These are phyloP conservation scores for Plantago lanceolata DNA, from an alignment of 305 asterid genomes.

Conservation along the genomic window DNA sequence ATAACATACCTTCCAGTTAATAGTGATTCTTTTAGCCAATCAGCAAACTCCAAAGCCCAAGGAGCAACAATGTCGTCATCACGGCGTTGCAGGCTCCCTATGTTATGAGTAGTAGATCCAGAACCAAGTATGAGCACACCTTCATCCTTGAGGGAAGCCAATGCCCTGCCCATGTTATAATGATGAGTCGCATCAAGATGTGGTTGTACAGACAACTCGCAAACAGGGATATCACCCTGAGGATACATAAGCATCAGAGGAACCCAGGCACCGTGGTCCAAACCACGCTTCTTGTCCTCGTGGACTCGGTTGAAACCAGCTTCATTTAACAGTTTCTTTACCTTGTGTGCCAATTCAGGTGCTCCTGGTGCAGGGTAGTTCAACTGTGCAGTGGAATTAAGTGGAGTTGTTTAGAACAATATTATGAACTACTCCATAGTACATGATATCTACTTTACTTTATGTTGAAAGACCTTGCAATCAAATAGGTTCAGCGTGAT, in stretches of 20 bases:
- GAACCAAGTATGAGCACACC: constrained; percentile 81
- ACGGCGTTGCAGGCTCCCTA: constrained; percentile 31
- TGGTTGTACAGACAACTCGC: constrained; percentile 75
- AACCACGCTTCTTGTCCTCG: constrained; percentile 60
- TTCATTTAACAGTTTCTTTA: constrained; percentile 49
- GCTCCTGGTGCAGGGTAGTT: constrained; percentile 84
- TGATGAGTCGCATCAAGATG: constrained; percentile 61
- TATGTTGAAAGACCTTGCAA: no score
- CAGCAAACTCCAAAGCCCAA: constrained; percentile 68
- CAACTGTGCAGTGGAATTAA: constrained; percentile 44
- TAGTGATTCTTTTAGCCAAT: constrained; percentile 67
- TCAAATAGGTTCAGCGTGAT: no score
- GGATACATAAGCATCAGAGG: constrained; percentile 91
- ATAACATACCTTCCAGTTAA: constrained; percentile 59
- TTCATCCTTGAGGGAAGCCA: constrained; percentile 66
- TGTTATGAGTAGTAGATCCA: constrained; percentile 71
- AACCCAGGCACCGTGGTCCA: constrained; percentile 93
- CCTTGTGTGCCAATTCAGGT: constrained; percentile 57
- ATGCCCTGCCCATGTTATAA: constrained; percentile 63
- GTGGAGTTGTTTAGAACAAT: neutral
- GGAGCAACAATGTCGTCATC: constrained; percentile 34
- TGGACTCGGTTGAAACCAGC: constrained; percentile 50
- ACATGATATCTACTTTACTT: neutral
- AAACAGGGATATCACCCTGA: constrained; percentile 77
- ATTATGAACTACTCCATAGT: neutral